Percentiles rank a stretch among this genome's conserved stretches.
phyloP scores from a whole-genome alignment of 2,329 filamentous ascomycete genomes.

The Berkeleyomyces rouxiae region DNA sequence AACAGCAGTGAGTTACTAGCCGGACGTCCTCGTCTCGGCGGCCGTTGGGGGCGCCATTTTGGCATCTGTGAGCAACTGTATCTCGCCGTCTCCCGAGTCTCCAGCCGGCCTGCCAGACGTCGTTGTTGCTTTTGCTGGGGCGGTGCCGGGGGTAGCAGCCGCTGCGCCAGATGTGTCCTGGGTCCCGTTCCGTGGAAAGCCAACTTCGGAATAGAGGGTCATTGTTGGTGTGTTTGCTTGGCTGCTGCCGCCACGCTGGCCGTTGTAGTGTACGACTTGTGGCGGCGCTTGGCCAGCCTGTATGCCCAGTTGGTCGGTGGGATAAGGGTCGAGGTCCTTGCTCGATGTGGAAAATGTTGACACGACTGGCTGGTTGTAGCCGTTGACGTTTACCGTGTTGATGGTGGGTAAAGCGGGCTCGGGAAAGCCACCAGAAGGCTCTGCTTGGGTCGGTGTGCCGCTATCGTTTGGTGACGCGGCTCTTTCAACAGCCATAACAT shows the following conservation, averaged over 20 bases:
- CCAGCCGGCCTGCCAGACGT: not conserved
- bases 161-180: constrained; percentile 22
- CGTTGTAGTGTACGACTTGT: constrained; percentile 51
- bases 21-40: not conserved
- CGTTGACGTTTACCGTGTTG: constrained; percentile 25
- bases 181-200: constrained; percentile 30
- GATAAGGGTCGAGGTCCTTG: constrained; percentile 52
- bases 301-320: constrained; percentile 45
- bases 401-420: constrained; percentile 3
- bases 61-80: constrained; percentile 11
- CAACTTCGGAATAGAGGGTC: constrained; percentile 33
- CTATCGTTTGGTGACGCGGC: constrained; percentile 36
- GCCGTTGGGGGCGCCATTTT: constrained; percentile 10
- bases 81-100: not conserved
- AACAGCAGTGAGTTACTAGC: not conserved
- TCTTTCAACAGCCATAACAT: constrained; percentile 14
- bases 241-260: constrained; percentile 44
- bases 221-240: constrained; percentile 48
- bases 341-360: constrained; percentile 56
- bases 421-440: constrained; percentile 18
- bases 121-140: not conserved
- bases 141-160: not conserved
- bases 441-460: constrained; percentile 44
- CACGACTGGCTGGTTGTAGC: constrained; percentile 51
- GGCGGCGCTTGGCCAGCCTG: constrained; percentile 46